Percentiles rank a stretch among this genome's conserved stretches.
Evolutionary conservation across 208 protist species (phyloP).

Genomic region (Tritrichomonas musculus): DNA sequence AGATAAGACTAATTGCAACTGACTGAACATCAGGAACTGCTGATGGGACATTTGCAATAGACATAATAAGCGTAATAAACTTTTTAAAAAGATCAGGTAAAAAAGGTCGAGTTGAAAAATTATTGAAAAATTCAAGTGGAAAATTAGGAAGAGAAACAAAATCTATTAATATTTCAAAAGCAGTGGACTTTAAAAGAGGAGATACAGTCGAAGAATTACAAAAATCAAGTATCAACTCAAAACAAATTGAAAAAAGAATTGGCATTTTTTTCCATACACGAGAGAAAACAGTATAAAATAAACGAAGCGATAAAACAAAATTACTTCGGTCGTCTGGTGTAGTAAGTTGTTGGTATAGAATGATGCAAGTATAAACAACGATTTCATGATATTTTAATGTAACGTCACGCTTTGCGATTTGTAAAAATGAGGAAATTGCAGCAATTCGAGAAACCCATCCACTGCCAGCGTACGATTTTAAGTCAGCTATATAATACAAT

Average conservation of each 20-base stretch:
- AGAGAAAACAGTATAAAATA: background rate
- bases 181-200: background rate
- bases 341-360: background rate
- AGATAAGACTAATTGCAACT: background rate
- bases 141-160: background rate
- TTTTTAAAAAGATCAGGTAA: background rate
- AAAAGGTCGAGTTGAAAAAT: background rate
- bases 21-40: background rate
- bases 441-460: background rate
- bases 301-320: background rate
- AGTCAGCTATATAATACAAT: background rate
- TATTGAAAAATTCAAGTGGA: background rate
- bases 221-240: background rate
- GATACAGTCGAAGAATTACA: background rate
- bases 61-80: background rate
- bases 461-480: background rate
- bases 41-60: background rate
- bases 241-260: background rate
- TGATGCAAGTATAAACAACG: background rate
- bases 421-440: background rate
- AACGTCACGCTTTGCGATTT: background rate
- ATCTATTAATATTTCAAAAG: conserved; percentile 15
- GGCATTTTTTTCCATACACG: background rate
- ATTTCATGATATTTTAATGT: background rate
- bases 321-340: background rate